A percentile compares a stretch with the other conserved stretches of the same genome.
Conservation (phyloP, 2,329 filamentous ascomycete species). For the Zasmidium citrigriseum region DNA sequence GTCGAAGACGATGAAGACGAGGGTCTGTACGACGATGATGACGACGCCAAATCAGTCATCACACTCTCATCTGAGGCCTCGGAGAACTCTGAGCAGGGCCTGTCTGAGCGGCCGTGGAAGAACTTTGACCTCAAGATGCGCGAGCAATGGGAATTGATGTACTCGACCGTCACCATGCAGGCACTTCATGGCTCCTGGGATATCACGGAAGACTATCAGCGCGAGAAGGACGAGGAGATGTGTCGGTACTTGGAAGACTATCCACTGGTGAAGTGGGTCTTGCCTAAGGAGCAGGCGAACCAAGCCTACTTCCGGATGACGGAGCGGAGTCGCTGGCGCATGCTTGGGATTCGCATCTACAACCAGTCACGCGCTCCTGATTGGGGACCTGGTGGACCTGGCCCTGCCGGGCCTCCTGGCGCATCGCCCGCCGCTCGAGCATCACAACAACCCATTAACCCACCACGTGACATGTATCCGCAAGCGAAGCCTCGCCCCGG, state of each 20-base stretch:
- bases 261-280: constrained; percentile 31
- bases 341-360: constrained; percentile 29
- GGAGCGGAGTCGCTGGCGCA: constrained; percentile 30
- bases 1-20: constrained; percentile 19
- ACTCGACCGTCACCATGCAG: constrained; percentile 18
- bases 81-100: constrained; percentile 7
- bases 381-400: constrained; percentile 3
- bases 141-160: constrained; percentile 28
- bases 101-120: constrained; percentile 26
- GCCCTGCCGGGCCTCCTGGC: neutral
- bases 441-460: constrained; percentile 1
- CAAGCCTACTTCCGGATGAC: constrained; percentile 24
- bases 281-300: constrained; percentile 23
- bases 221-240: constrained; percentile 31
- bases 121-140: constrained; percentile 21
- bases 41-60: constrained; percentile 26
- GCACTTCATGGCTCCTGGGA: constrained; percentile 27
- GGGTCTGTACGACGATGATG: constrained; percentile 12
- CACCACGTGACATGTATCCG: constrained; percentile 5
- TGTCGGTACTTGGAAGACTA: constrained; percentile 31
- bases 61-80: constrained; percentile 23
- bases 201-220: constrained; percentile 31
- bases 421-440: neutral
- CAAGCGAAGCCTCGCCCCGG: neutral
- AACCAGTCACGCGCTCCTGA: constrained; percentile 16